Conservation (phyloP, 768 basidiomycete species). For the Trichaptum fuscoviolaceum region DNA sequence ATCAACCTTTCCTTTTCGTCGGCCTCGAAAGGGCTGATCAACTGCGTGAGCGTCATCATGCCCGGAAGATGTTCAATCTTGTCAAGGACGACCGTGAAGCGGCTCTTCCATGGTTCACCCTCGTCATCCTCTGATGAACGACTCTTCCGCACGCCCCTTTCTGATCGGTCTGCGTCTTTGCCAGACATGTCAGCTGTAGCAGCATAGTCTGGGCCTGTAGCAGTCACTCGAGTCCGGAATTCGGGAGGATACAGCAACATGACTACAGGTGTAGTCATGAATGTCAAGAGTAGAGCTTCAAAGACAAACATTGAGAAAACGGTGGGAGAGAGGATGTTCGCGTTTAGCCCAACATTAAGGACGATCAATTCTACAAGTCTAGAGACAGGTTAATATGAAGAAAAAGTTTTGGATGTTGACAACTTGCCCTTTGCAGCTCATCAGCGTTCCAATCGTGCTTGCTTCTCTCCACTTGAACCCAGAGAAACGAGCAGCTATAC, state of each 20-base stretch:
- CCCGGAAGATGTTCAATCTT: constrained; percentile 85
- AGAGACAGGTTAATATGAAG: not conserved
- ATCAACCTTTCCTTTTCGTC: constrained; percentile 6
- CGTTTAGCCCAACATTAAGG: constrained; percentile 85
- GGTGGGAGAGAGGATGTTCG: constrained; percentile 66
- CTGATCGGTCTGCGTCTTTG: constrained; percentile 13
- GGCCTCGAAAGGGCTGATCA: constrained; percentile 48
- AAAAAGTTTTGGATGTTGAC: not conserved
- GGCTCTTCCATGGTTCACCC: constrained; percentile 36
- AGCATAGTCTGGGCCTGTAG: constrained; percentile 38
- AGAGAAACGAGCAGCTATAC: constrained; percentile 55
- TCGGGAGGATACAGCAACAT: constrained; percentile 61
- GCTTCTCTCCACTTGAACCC: constrained; percentile 81
- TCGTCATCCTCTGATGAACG: constrained; percentile 15
- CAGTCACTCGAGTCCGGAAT: constrained; percentile 43
- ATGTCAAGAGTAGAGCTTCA: constrained; percentile 75
- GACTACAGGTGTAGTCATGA: constrained; percentile 79
- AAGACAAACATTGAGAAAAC: constrained; percentile 97
- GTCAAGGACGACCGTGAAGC: constrained; percentile 84
- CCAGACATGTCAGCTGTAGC: constrained; percentile 5
- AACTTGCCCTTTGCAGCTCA: constrained; percentile 90
- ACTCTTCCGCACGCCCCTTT: constrained; percentile 9
- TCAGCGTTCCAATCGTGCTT: constrained; percentile 80
- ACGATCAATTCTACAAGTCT: constrained; percentile 93
- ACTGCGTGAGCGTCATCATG: constrained; percentile 85